Percentiles rank a stretch among this genome's conserved stretches.
phyloP scores from a whole-genome alignment of 108 stramenopile genomes.

The Cyclotella atomus region DNA sequence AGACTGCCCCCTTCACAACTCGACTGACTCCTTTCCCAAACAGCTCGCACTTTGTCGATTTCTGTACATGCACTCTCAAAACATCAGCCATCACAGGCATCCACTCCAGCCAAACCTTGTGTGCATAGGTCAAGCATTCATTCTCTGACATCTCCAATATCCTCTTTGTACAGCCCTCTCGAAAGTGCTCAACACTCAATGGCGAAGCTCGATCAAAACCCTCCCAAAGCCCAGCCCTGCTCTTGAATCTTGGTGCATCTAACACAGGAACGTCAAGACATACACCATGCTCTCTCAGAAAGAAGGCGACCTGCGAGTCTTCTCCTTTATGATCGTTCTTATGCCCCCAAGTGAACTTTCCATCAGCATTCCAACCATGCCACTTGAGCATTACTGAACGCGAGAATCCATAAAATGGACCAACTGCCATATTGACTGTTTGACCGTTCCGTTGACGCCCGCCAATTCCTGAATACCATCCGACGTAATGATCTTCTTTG shows the following conservation, averaged over 20 bases:
- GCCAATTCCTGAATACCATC: slow-evolving; percentile 6
- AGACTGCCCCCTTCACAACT: slow-evolving; percentile 19
- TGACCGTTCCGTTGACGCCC: not conserved
- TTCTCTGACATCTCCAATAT: slow-evolving; percentile 2
- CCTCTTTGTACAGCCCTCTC: not conserved
- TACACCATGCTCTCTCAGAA: slow-evolving; percentile 17
- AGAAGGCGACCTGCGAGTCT: slow-evolving; percentile 19
- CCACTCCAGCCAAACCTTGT: slow-evolving; percentile 17
- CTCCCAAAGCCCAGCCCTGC: slow-evolving; percentile 8
- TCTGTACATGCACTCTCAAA: slow-evolving; percentile 8
- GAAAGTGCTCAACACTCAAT: not conserved
- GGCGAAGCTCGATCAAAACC: slow-evolving; percentile 9
- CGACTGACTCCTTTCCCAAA: slow-evolving; percentile 14
- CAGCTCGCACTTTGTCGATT: slow-evolving; percentile 12
- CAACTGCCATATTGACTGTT: slow-evolving; percentile 18
- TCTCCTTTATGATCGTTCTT: not conserved
- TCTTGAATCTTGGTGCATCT: not conserved
- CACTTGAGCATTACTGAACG: slow-evolving; percentile 2
- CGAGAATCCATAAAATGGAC: slow-evolving; percentile 25
- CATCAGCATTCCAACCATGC: slow-evolving; percentile 3
- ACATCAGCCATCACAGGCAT: slow-evolving; percentile 8
- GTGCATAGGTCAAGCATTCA: slow-evolving; percentile 16
- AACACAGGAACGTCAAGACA: slow-evolving; percentile 10
- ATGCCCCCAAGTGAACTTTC: not conserved
- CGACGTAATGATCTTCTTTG: slow-evolving; percentile 15